Evolutionary conservation across 2,329 filamentous ascomycete genomes (phyloP).

Genomic region (Colletotrichum liriopes): DNA sequence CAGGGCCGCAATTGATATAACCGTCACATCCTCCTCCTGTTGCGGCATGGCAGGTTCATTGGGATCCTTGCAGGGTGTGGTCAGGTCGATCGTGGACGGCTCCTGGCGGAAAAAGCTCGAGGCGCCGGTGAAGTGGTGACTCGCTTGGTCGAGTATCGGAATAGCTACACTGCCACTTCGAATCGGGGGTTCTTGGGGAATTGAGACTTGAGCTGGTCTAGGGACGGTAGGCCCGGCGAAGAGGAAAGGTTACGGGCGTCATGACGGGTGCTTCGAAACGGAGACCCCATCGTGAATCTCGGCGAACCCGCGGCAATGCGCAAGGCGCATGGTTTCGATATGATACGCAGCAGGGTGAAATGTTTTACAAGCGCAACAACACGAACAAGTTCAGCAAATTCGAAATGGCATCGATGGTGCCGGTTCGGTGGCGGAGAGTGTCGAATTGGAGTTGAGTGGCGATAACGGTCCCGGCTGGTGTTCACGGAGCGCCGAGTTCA

Average conservation of each 20-base stretch:
- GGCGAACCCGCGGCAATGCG: slow-evolving; percentile 58
- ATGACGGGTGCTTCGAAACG: slow-evolving; percentile 50
- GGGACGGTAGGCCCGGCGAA: slow-evolving; percentile 70
- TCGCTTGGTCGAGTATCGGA: slow-evolving; percentile 9
- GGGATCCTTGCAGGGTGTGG: slow-evolving; percentile 31
- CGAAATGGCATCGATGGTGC: background rate
- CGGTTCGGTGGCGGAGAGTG: background rate
- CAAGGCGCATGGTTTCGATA: slow-evolving; percentile 61
- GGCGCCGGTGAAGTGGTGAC: background rate
- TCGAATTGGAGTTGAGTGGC: slow-evolving; percentile 5
- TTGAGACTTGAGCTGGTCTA: slow-evolving; percentile 64
- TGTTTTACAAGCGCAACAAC: background rate
- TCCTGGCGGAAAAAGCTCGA: slow-evolving; percentile 36
- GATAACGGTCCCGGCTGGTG: background rate
- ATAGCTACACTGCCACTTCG: slow-evolving; percentile 17
- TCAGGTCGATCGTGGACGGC: slow-evolving; percentile 35
- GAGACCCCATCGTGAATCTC: slow-evolving; percentile 52
- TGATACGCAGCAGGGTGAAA: slow-evolving; percentile 50
- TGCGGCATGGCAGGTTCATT: slow-evolving; percentile 20
- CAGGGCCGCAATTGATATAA: slow-evolving; percentile 32
- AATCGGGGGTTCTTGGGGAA: slow-evolving; percentile 13
- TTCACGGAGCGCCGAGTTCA: background rate
- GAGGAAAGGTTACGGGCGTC: slow-evolving; percentile 58
- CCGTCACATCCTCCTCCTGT: slow-evolving; percentile 31
- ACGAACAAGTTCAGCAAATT: background rate